These are phyloP conservation scores for Coniochaeta sp. DNA, from an alignment of 2,329 filamentous ascomycete species.

Conservation along the genomic window DNA sequence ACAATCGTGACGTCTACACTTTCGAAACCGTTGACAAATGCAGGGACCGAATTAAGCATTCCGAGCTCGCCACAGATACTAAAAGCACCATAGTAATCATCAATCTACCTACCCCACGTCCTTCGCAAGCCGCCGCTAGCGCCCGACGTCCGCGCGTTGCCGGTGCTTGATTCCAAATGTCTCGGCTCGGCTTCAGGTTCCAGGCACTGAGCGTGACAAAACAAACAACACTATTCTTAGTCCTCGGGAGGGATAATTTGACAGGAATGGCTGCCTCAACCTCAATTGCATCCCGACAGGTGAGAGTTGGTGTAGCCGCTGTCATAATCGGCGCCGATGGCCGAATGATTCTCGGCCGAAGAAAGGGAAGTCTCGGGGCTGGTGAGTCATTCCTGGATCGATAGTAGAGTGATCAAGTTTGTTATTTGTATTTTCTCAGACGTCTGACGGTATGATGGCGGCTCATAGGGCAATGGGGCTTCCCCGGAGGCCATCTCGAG, in stretches of 20 bases:
- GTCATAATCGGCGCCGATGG: slow-evolving; percentile 34
- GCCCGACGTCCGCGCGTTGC: not conserved
- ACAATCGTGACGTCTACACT: not conserved
- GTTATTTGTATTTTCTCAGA: not conserved
- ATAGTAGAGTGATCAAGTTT: not conserved
- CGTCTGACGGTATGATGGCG: not conserved
- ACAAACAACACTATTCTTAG: too few species aligned
- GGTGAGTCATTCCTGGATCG: slow-evolving; percentile 27
- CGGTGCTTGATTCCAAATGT: not conserved
- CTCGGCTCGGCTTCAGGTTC: not conserved
- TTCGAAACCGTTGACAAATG: not conserved
- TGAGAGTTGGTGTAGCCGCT: slow-evolving; percentile 41
- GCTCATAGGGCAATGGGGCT: slow-evolving; percentile 37
- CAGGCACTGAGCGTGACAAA: not conserved
- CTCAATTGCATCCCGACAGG: slow-evolving; percentile 12
- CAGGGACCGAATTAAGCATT: not conserved
- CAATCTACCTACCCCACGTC: not conserved
- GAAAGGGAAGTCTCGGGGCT: slow-evolving; percentile 39
- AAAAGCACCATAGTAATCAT: not conserved
- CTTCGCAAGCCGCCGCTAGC: not conserved
- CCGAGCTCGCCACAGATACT: too few species aligned
- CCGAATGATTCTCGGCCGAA: slow-evolving; percentile 37
- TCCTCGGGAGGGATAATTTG: not conserved
- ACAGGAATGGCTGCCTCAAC: not conserved
- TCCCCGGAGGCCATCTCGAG: slow-evolving; percentile 72